phyloP scores from a whole-genome alignment of 1,139 yeast genomes.

The Suhomyces bribrorum region DNA sequence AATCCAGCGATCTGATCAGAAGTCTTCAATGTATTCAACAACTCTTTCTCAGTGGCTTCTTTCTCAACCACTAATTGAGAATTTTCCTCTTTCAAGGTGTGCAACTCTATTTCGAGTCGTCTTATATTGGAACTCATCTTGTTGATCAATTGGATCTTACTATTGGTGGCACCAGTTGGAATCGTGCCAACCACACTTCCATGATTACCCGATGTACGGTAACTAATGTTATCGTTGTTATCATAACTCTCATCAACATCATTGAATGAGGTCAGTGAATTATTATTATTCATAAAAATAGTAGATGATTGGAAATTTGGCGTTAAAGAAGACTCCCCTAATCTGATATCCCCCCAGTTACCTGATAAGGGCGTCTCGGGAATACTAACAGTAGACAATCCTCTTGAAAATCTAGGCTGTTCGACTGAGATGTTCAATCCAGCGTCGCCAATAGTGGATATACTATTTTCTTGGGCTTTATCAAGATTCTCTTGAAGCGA shows the following conservation, averaged over 20 bases:
- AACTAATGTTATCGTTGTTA: constrained; percentile 4
- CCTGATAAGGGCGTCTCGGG: constrained; percentile 9
- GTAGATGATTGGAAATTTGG: constrained; percentile 23
- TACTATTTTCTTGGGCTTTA: constrained; percentile 1
- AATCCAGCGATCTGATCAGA: constrained; percentile 50
- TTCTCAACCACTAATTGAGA: constrained; percentile 56
- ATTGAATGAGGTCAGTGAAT: constrained; percentile 12
- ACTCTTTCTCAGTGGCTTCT: constrained; percentile 65
- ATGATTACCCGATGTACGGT: constrained; percentile 7
- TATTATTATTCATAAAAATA: constrained; percentile 20
- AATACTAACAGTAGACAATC: constrained; percentile 5
- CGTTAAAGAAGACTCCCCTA: constrained; percentile 35
- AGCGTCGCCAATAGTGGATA: constrained; percentile 2
- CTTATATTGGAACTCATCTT: constrained; percentile 76
- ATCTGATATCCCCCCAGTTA: constrained; percentile 23
- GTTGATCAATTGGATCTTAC: constrained; percentile 61
- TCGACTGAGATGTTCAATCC: constrained; percentile 22
- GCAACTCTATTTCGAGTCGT: constrained; percentile 74
- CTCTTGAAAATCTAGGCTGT: constrained; percentile 10
- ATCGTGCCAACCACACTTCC: constrained; percentile 17
- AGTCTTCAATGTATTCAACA: constrained; percentile 46
- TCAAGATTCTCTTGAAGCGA: constrained; percentile 24
- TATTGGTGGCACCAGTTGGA: constrained; percentile 19
- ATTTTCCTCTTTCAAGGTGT: constrained; percentile 65
- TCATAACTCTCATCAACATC: constrained; percentile 10